A percentile compares a stretch with the other conserved stretches of the same genome.
phyloP scores from a whole-genome alignment of 371 early-diverging fungal species.

The Dichotomocladium elegans region DNA sequence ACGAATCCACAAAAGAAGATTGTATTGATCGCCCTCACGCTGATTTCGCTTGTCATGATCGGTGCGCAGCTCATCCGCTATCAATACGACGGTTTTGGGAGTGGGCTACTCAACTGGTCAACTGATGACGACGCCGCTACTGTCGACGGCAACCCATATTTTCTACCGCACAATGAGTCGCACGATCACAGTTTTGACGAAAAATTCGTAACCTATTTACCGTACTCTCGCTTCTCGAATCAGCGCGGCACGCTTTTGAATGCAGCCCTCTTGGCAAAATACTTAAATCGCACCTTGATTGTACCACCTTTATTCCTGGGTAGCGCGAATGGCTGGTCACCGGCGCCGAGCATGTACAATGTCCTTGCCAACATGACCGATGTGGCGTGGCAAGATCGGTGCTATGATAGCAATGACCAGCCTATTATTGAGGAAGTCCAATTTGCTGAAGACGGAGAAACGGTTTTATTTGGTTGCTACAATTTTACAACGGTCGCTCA shows the following conservation, averaged over 20 bases:
- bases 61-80: slow-evolving; percentile 6
- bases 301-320: slow-evolving; percentile 42
- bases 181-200: slow-evolving; percentile 1
- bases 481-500: slow-evolving; percentile 23
- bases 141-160: not conserved
- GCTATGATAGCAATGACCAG: slow-evolving; percentile 11
- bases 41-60: slow-evolving; percentile 11
- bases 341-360: slow-evolving; percentile 16
- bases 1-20: slow-evolving; percentile 10
- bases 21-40: slow-evolving; percentile 2
- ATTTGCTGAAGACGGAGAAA: slow-evolving; percentile 6
- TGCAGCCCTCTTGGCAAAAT: slow-evolving; percentile 34
- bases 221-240: slow-evolving; percentile 49
- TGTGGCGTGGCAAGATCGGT: slow-evolving; percentile 11
- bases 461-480: slow-evolving; percentile 18
- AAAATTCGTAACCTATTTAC: slow-evolving; percentile 41
- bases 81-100: slow-evolving; percentile 9
- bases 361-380: slow-evolving; percentile 25
- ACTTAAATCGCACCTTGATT: slow-evolving; percentile 25
- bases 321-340: slow-evolving; percentile 40
- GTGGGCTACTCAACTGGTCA: slow-evolving; percentile 1
- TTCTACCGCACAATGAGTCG: not conserved
- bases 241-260: slow-evolving; percentile 49
- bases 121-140: not conserved
- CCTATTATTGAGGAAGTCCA: slow-evolving; percentile 8